Base-by-base conservation (phyloP, 371 early-diverging fungal species). In the Circinella minor region DNA sequence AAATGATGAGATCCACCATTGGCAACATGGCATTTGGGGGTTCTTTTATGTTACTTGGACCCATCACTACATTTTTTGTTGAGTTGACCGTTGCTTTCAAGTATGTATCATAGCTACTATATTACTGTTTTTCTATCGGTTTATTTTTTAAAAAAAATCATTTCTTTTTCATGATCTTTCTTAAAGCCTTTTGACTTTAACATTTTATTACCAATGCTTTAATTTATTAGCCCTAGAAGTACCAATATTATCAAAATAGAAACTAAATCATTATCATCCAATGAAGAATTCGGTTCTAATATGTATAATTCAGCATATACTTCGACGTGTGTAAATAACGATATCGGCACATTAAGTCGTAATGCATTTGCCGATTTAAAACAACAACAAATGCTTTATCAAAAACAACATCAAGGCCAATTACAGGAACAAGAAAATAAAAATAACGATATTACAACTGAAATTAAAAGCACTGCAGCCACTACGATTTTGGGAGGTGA, bases 21-120 rank as follows among this genome's bases (percentile, higher is more conserved):
- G 57, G 57, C 14, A 57, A 57, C 57, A 57, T 57, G 57, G 57
- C 57, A 34, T 10, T 57, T 10, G 11, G n/a, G 7, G 57, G 34
- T 57, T 11, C 27, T 10, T 57, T 20, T 20, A 27, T 18, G 20
- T 4, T 57, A 13, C 36, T 57, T 18, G 57, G 57, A 10, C 57
- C 57, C 27, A 27, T 57, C 27, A 57, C 57, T 34, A 57, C 57
- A 1, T 57, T 57, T 14, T 57, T 18, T 27, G 57, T 57, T 34
- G 57, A 57, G 27, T 34, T 18, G 4, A 27, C 57, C 10, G 57
- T 57, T 11, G 27, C 57, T 57, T 57, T 34, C 13, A 57, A 11
- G 57, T 57, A 57, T 34, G 20, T 57, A 6, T 27, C 27, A 27
- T 27, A 27, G 27, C 27, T 27, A 27, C 27, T 27, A 2, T 27